phyloP scores from a whole-genome alignment of 495 filamentous ascomycete species.

The Aspergillus biplanus region DNA sequence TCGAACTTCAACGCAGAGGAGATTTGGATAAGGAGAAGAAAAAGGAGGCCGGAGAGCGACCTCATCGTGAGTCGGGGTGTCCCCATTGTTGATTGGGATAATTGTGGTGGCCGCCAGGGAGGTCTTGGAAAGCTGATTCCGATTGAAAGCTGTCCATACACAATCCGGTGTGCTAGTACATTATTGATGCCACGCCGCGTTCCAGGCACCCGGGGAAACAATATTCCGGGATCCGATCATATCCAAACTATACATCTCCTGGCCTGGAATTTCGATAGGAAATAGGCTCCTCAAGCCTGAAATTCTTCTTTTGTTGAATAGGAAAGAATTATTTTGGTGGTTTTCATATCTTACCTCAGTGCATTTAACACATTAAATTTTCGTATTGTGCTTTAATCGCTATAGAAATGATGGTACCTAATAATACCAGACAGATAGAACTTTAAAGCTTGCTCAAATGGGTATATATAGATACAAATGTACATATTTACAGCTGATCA shows the following conservation, averaged over 20 bases:
- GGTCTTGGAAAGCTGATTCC: slow-evolving; percentile 28
- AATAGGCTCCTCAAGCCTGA: too few relatives aligned
- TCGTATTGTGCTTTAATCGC: too few relatives aligned
- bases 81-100: slow-evolving; percentile 36
- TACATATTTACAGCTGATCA: slow-evolving; percentile 10
- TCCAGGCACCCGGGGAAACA: slow-evolving; percentile 15
- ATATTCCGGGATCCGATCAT: slow-evolving; percentile 9
- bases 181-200: slow-evolving; percentile 36
- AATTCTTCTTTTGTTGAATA: too few relatives aligned
- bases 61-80: slow-evolving; percentile 38
- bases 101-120: slow-evolving; percentile 30
- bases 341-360: too few relatives aligned
- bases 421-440: slow-evolving; percentile 16
- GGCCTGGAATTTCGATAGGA: too few relatives aligned
- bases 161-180: slow-evolving; percentile 9
- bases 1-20: slow-evolving; percentile 91
- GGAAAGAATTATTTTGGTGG: too few relatives aligned
- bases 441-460: not conserved
- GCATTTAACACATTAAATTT: too few relatives aligned
- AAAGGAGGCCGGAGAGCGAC: slow-evolving; percentile 38
- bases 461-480: slow-evolving; percentile 18
- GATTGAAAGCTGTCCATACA: slow-evolving; percentile 25
- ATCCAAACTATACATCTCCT: not conserved
- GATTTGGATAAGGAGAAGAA: slow-evolving; percentile 57
- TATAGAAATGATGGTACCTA: not conserved